Evolutionary conservation across 2,329 filamentous ascomycete species (phyloP).

Genomic region (Botrytis elliptica): DNA sequence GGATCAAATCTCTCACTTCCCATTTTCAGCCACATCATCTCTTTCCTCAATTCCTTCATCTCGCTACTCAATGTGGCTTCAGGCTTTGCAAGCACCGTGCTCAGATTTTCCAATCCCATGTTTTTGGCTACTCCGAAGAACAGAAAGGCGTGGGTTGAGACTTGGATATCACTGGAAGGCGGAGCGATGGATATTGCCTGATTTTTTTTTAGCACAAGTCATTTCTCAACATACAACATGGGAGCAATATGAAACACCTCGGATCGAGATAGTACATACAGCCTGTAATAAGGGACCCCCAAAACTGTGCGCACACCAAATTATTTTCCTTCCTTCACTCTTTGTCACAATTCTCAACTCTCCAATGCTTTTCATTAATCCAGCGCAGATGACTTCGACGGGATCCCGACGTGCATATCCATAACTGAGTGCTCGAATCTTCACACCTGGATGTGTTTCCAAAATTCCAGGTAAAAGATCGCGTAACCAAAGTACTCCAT

Average conservation of each 20-base stretch:
- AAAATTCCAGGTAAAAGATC: conserved; percentile 13
- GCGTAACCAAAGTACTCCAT: conserved; percentile 10
- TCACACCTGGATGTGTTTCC: not conserved
- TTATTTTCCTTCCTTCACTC: conserved; percentile 11
- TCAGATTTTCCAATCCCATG: conserved; percentile 12
- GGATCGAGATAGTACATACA: not conserved
- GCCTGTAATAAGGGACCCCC: conserved; percentile 9
- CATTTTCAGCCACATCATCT: conserved; percentile 4
- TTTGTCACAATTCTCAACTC: not conserved
- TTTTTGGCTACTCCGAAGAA: conserved; percentile 15
- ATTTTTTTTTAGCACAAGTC: not conserved
- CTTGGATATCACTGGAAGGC: not conserved
- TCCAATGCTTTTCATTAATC: not conserved
- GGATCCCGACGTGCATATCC: not conserved
- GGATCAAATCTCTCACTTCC: conserved; percentile 4
- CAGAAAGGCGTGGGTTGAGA: conserved; percentile 5
- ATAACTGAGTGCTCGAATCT: conserved; percentile 8
- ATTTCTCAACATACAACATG: not conserved
- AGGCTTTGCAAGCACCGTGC: not conserved
- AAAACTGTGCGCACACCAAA: conserved; percentile 18
- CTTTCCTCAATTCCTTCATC: conserved; percentile 4
- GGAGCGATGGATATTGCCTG: not conserved
- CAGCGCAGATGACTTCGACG: not conserved
- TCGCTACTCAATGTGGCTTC: conserved; percentile 3
- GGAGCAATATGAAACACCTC: not conserved